Base-by-base conservation (phyloP, 2,329 filamentous ascomycete genomes). In the Fusarium scirpi region DNA sequence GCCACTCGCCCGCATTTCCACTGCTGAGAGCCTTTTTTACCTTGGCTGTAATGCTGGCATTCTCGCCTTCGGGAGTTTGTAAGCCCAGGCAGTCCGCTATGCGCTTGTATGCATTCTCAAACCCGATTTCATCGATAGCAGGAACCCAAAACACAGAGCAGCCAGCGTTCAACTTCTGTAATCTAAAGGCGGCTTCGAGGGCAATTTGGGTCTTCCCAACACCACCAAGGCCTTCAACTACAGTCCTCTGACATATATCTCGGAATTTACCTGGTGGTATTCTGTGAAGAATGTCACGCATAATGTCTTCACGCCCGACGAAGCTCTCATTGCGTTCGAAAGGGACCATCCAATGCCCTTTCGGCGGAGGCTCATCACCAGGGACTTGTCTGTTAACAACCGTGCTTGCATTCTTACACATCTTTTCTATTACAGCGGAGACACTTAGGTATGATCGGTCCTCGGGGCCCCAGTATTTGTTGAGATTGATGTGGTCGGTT, bases 41-140 rank as follows among this genome's bases (percentile, higher is more conserved):
- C 4, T 1, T 44, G 24, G 0, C 20, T 16, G 9, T 24, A 5
- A 10, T 44, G 5, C n/a, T 16, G 24, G 20, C 41, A 18, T 11
- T 43, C n/a, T 16, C n/a, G 1, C 5, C 13, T 6, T 32, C 8
- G 0, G 12, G 1, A 2, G 2, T 13, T 0, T 22, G 0, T 12
- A 48, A 22, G 1, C n/a, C 18, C 20, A 27, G 2, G 4, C 0
- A 0, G 1, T 8, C 1, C 6, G 9, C 34, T 6, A 22, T 41
- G 3, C 10, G n/a, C 0, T 13, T n/a, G 10, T 41, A 41, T 20
- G 18, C 34, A 6, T 41, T 40, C 1, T 29, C 8, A 18, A 41
- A 41, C 0, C 6, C 34, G 2, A 13, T 27, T 0, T 0, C 4
- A 41, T 27, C 25, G 2, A 29, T 11, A 16, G 34, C 24, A 15